Evolutionary conservation across 768 basidiomycete genomes (phyloP), one percentile per base, ranked within the genome.

Genomic region (Trichaptum fuscoviolaceum): DNA sequence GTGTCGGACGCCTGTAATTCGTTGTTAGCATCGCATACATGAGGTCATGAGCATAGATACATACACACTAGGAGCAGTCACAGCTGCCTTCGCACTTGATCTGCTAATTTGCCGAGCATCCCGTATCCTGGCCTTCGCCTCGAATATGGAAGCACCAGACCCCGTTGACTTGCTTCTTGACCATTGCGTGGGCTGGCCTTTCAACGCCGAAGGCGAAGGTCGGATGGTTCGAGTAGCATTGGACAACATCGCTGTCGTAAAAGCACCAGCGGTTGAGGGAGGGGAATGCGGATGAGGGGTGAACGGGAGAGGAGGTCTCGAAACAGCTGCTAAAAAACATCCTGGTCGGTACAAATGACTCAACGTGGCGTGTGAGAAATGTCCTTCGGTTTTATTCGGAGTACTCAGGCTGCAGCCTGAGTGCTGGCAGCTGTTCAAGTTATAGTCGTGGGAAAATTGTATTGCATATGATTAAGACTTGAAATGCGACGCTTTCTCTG

Each of bases 121-220:
- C 71, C 85, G 80, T 63, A 94, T 89, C 77, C 92, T 86, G 63
- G 86, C 85, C 80, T 91, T 93, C 58, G 92, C 92, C 58, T 95
- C 93, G 66, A 90, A 73, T 74, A 91, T 89, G 17, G 87, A 85
- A 60, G 78, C 69, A 25, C 80, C 69, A 10, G 83, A 78, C 63
- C 77, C 77, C 8, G 86, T 86, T 0, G 87, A 87, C 67, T 80
- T 79, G 63, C 80, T 79, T 70, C 88, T 79, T 12, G 78, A 73
- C 67, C 84, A 75, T 70, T 67, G 73, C 67, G 10, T 70, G 67
- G 52, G 74, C 67, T 7, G 72, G 68, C n/a, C 71, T 70, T 74
- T 78, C 72, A 65, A 77, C 78, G 36, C 78, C 71, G 65, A 83
- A 64, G 30, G 81, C 79, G 84, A 85, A 84, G 63, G 64, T 75